Base-by-base conservation (phyloP, 2,329 filamentous ascomycete genomes). In the Scytalidium sp. region DNA sequence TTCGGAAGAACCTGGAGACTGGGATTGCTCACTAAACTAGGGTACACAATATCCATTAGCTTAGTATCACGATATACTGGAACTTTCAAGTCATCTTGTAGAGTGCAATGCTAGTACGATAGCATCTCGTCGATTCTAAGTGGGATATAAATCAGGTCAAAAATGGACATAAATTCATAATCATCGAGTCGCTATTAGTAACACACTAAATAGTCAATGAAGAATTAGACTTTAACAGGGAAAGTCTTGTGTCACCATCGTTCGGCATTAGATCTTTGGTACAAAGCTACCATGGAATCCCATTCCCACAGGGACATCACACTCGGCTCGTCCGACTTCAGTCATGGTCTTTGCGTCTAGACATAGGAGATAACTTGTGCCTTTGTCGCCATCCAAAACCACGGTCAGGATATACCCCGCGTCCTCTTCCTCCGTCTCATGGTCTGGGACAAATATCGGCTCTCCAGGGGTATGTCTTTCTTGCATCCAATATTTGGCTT, bases 381-480 rank as follows among this genome's bases (percentile, higher is more conserved):
- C 72, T 5, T 67, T 68, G n/a, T 66, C 60, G 0, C 84, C 83
- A 60, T 90, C 81, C 2, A 89, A 71, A 3, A 89, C 79, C 1
- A 89, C 76, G 43, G 72, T 80, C 50, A 88, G 60, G 19, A 88
- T 49, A 1, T 83, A 76, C 0, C 84, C 84, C 48, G 83, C 81
- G 56, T 89, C 85, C 60, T 88, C 84, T 0, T 70, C 73, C 2
- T 59, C 57, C 1, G 66, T 70, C 11, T 70, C 65, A 0, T 79
- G 79, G 25, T 75, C 67, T 1, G 76, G 69, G 1, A 90, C 73
- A 53, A 89, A 90, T 25, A 90, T 81, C 0, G 85, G 74, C 64
- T 90, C 87, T 2, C 85, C 81, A 0, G 87, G 86, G 0, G 83
- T 85, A 58, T 89, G 84, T 1, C 69, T 63, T 0, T 72, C 71